A percentile compares a stretch with the other conserved stretches of the same genome.
These are phyloP conservation scores for Leccinum barrowsii DNA, from an alignment of 768 basidiomycete species.

Conservation along the genomic window DNA sequence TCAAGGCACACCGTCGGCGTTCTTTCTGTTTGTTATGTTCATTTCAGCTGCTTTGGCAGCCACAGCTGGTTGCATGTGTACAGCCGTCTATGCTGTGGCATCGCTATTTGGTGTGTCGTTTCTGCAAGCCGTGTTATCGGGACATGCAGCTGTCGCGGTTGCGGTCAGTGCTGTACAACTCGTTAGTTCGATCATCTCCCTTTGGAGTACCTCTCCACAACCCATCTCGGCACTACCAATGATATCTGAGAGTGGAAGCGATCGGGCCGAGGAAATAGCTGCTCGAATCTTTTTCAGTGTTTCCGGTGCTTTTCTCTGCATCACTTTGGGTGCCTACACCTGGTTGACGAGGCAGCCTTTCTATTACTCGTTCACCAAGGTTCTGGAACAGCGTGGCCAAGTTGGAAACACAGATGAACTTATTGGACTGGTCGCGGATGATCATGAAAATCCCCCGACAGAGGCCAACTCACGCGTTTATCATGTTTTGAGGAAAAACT, in stretches of 20 bases:
- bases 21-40: slow-evolving; percentile 64
- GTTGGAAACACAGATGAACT: slow-evolving; percentile 25
- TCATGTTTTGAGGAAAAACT: slow-evolving; percentile 60
- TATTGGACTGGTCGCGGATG: slow-evolving; percentile 35
- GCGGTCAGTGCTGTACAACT: slow-evolving; percentile 77
- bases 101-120: slow-evolving; percentile 72
- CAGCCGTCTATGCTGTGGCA: slow-evolving; percentile 74
- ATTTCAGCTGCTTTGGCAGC: slow-evolving; percentile 57
- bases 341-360: slow-evolving; percentile 57
- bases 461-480: slow-evolving; percentile 43
- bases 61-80: slow-evolving; percentile 72
- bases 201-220: slow-evolving; percentile 42
- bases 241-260: slow-evolving; percentile 25
- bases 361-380: slow-evolving; percentile 53
- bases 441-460: slow-evolving; percentile 19
- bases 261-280: slow-evolving; percentile 59
- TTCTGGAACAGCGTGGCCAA: slow-evolving; percentile 39
- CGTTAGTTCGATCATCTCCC: slow-evolving; percentile 55
- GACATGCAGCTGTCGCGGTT: slow-evolving; percentile 83
- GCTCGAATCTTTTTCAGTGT: slow-evolving; percentile 73
- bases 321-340: slow-evolving; percentile 49
- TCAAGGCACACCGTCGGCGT: slow-evolving; percentile 46
- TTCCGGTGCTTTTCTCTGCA: slow-evolving; percentile 61
- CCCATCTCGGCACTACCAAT: slow-evolving; percentile 16
- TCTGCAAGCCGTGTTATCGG: slow-evolving; percentile 75